A percentile compares a stretch with the other conserved stretches of the same genome.
These are phyloP conservation scores for Teratosphaeria gauchensis DNA, from an alignment of 2,329 filamentous ascomycete species.

Conservation along the genomic window DNA sequence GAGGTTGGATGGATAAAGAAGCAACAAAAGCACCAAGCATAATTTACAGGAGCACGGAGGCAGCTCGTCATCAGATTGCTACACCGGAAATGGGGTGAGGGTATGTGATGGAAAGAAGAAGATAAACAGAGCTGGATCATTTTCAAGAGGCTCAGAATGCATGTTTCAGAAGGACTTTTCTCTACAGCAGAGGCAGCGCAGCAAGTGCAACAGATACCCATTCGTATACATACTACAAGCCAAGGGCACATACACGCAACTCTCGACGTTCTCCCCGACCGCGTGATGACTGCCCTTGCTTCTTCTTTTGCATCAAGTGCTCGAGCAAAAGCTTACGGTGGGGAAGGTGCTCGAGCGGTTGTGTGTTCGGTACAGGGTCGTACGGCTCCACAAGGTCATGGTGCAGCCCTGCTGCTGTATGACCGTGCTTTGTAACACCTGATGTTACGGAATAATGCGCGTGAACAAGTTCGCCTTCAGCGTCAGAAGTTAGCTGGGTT, in stretches of 20 bases:
- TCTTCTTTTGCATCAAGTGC: not conserved
- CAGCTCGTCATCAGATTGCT: not conserved
- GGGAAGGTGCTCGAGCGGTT: not conserved
- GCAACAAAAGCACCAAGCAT: constrained; percentile 6
- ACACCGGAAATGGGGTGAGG: not conserved
- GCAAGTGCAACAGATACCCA: constrained; percentile 8
- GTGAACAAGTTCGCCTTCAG: no score
- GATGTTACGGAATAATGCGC: not conserved
- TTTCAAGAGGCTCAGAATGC: not conserved
- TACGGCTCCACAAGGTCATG: not conserved
- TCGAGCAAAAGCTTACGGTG: not conserved
- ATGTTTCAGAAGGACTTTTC: not conserved
- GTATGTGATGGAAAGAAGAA: not conserved
- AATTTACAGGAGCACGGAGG: not conserved
- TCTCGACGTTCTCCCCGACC: not conserved
- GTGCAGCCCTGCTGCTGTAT: not conserved
- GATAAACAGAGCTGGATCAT: not conserved
- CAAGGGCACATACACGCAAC: not conserved
- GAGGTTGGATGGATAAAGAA: not conserved
- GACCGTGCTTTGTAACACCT: not conserved
- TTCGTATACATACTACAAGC: constrained; percentile 8
- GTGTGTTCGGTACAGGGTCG: not conserved
- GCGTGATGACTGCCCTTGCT: not conserved
- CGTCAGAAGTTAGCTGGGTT: no score
- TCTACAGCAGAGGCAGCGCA: not conserved